A percentile compares a stretch with the other conserved stretches of the same genome.
Evolutionary conservation across 2,329 filamentous ascomycete species (phyloP).

Genomic region (Aspergillus amoenus): DNA sequence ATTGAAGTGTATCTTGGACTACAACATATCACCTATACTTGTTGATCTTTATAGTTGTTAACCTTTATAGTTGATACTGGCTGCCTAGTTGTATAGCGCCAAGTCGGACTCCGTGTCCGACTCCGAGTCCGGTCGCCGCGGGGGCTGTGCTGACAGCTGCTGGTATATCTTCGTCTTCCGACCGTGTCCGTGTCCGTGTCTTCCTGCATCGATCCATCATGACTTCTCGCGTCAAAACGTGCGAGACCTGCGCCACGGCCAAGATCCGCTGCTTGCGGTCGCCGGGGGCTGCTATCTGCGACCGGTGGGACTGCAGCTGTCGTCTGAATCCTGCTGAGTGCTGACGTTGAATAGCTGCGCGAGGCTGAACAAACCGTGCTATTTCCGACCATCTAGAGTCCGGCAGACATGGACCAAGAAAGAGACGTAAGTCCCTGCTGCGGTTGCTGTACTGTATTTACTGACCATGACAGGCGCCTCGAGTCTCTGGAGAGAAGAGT

Average conservation of each 20-base stretch:
- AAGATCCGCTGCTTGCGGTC: conserved; percentile 16
- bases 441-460: too few relatives aligned
- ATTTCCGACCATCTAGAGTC: conserved; percentile 15
- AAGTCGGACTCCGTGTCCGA: conserved; percentile 1
- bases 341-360: conserved; percentile 4
- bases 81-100: too few relatives aligned
- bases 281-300: conserved; percentile 9
- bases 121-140: not conserved
- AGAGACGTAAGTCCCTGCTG: not conserved
- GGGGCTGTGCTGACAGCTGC: too few relatives aligned
- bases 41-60: not conserved
- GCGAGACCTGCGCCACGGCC: conserved; percentile 13
- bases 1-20: not conserved
- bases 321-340: not conserved
- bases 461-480: conserved; percentile 1
- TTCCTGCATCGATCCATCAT: not conserved
- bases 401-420: conserved; percentile 13
- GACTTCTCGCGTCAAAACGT: conserved; percentile 13
- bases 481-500: conserved; percentile 12
- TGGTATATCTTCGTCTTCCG: not conserved
- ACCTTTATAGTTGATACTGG: not conserved
- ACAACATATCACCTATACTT: not conserved
- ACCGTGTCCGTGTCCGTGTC: conserved; percentile 6
- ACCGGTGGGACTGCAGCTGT: conserved; percentile 8
- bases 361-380: conserved; percentile 15